Base-by-base conservation (phyloP, 2,329 filamentous ascomycete species). In the Botryosphaeria dothidea region DNA sequence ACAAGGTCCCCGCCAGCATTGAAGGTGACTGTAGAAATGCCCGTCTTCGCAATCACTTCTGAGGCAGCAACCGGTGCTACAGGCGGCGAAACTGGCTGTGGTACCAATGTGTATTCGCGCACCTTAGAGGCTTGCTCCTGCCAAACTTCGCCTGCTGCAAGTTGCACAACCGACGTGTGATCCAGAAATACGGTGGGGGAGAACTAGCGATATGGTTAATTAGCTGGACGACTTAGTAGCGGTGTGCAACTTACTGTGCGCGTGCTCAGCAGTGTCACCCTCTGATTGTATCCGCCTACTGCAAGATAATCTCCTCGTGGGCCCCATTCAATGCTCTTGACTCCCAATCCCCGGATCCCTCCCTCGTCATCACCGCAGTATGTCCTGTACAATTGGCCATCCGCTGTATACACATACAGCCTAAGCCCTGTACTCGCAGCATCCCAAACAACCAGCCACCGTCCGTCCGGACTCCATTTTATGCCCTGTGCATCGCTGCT, bases 371-470 rank as follows among this genome's bases (percentile, higher is more conserved):
- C 73, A 45, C 84, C 85, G 25, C 80, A 79, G 80, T 88, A 90
- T 17, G 84, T 83, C 66, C 85, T 86, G 78, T 90, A 93, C n/a
- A 90, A 80, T 73, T 93, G 86, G 1, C 92, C 92, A 71, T 93
- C 91, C 8, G 91, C 84, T 1, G 91, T 92, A 77, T 91, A 93
- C 66, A 94, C 84, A 62, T 89, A 76, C 11, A 93, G 74, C 68
- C 84, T 87, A 73, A 89, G 88, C 5, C 89, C 88, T 52, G 89
- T 85, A 23, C 86, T 85, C 0, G 90, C 81, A 21, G 90, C 87
- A 72, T 95, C 92, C 85, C 90, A 90, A 23, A 93, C 78, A 1
- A 88, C 83, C 66, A 95, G 81, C 92, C 91, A 95, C 68, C 83
- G 84, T 3, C 91, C 91, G 74, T 92, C 89, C 1, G 87, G 85